A percentile compares a stretch with the other conserved stretches of the same genome.
Conservation (phyloP, 306 rosid species). For the Luffa acutangula region DNA sequence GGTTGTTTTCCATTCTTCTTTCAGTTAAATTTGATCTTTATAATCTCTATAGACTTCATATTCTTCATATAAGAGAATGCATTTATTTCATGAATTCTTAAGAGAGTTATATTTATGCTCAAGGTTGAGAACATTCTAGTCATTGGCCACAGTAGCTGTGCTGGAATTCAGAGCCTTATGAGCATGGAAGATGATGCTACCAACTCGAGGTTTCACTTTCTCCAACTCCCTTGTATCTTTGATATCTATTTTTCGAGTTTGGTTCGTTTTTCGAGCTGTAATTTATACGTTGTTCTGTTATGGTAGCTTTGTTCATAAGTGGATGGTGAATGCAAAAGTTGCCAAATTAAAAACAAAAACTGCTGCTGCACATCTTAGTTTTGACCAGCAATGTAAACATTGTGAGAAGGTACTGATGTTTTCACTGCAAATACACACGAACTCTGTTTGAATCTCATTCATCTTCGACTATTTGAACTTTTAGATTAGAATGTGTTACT, state of each 20-base stretch:
- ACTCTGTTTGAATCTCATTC: neutral
- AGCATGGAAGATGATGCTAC: slow-evolving; percentile 42
- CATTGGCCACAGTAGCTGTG: slow-evolving; percentile 86
- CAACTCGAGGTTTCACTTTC: slow-evolving; percentile 38
- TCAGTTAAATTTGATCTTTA: neutral
- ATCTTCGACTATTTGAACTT: neutral
- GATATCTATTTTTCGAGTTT: neutral
- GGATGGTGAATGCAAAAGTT: slow-evolving; percentile 53
- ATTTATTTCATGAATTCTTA: neutral
- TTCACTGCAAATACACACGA: neutral
- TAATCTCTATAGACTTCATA: neutral
- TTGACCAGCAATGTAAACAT: slow-evolving; percentile 66
- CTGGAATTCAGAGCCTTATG: slow-evolving; percentile 82
- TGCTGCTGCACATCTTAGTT: slow-evolving; percentile 46
- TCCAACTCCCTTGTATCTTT: neutral
- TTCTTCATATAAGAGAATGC: neutral
- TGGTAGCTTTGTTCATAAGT: slow-evolving; percentile 53
- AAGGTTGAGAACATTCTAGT: slow-evolving; percentile 75
- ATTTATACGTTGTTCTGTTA: slow-evolving; percentile 6
- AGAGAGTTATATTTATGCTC: neutral
- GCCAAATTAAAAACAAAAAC: slow-evolving; percentile 61
- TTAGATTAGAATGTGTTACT: neutral
- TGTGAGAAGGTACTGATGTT: slow-evolving; percentile 67
- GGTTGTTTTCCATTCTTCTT: neutral
- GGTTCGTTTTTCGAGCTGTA: neutral